Evolutionary conservation across 768 basidiomycete species (phyloP).

Genomic region (Tulasnella calospora): DNA sequence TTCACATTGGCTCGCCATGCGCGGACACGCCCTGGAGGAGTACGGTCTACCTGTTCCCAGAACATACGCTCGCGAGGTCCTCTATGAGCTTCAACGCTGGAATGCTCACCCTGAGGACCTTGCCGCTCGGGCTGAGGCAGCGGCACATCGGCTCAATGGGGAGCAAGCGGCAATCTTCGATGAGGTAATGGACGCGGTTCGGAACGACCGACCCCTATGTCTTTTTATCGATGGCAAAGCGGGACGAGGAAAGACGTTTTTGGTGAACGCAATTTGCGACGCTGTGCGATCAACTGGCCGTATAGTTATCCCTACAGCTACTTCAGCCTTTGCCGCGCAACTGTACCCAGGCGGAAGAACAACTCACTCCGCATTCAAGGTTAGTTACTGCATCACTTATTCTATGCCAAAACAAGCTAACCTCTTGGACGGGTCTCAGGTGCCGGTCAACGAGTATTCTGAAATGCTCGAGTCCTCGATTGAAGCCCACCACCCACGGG

Average conservation of each 20-base stretch:
- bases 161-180: conserved; percentile 1
- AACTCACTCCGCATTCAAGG: conserved; percentile 30
- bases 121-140: background rate
- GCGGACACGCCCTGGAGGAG: conserved; percentile 32
- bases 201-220: conserved; percentile 29
- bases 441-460: conserved; percentile 33
- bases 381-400: conserved; percentile 30
- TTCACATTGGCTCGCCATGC: conserved; percentile 31
- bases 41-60: conserved; percentile 37
- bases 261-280: conserved; percentile 39
- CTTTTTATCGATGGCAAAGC: conserved; percentile 42
- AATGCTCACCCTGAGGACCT: conserved; percentile 1
- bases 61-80: conserved; percentile 34
- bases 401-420: too few relatives aligned
- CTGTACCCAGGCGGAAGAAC: conserved; percentile 33
- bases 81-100: conserved; percentile 16
- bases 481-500: conserved; percentile 32
- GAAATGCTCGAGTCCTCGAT: conserved; percentile 37
- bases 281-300: conserved; percentile 33
- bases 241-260: conserved; percentile 43
- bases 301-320: conserved; percentile 40
- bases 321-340: conserved; percentile 43
- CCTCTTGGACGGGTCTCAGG: background rate
- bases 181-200: conserved; percentile 28
- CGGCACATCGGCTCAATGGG: background rate